Percentiles rank a stretch among this genome's conserved stretches.
Conservation (phyloP, 371 early-diverging fungal genomes). For the Chytridiales sp. region DNA sequence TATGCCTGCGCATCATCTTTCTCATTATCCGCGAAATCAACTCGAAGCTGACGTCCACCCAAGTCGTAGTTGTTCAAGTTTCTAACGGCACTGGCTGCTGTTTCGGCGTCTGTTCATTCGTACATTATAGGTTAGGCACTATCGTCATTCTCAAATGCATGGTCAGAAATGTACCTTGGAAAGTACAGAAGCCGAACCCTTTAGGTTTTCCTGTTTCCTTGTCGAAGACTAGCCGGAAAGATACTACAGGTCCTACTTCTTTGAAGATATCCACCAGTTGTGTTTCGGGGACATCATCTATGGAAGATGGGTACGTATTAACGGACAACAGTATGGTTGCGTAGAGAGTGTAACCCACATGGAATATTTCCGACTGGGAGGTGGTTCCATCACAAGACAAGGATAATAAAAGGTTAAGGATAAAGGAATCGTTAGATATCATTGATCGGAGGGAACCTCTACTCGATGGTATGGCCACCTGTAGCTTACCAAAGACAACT, state of each 20-base stretch:
- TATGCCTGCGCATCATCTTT: slow-evolving; percentile 46
- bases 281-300: slow-evolving; percentile 83
- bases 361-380: slow-evolving; percentile 42
- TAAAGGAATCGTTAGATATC: neutral
- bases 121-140: neutral
- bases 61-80: slow-evolving; percentile 82
- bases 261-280: slow-evolving; percentile 85
- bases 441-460: neutral
- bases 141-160: neutral
- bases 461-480: neutral
- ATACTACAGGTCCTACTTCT: slow-evolving; percentile 81
- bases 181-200: slow-evolving; percentile 90
- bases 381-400: too few species aligned
- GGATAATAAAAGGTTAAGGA: too few species aligned
- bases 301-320: neutral
- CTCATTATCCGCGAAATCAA: slow-evolving; percentile 78
- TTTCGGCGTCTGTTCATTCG: slow-evolving; percentile 62
- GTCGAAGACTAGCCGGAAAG: slow-evolving; percentile 78
- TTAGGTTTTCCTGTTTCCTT: slow-evolving; percentile 84
- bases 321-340: neutral
- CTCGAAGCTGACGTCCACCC: slow-evolving; percentile 75
- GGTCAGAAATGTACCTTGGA: slow-evolving; percentile 55
- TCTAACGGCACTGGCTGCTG: slow-evolving; percentile 78
- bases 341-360: slow-evolving; percentile 22
- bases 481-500: slow-evolving; percentile 39